Percentiles rank a stretch among this genome's conserved stretches.
These are phyloP conservation scores for Sclerospora graminicola DNA, from an alignment of 352 stramenopile species.

Conservation along the genomic window DNA sequence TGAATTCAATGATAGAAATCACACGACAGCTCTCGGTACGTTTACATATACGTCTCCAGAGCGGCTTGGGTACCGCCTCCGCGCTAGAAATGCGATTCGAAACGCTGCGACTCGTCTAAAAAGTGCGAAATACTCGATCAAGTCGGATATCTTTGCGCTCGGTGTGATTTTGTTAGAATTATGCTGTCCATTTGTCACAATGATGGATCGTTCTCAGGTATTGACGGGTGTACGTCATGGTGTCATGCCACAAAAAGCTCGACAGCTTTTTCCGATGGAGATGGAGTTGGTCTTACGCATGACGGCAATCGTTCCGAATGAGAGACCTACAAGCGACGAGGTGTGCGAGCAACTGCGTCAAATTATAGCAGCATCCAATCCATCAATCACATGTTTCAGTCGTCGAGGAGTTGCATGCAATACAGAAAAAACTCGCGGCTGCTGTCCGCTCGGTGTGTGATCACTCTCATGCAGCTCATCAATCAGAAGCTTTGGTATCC, in stretches of 20 bases:
- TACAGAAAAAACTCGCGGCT: conserved; percentile 45
- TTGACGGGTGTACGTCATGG: conserved; percentile 73
- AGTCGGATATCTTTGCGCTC: no score
- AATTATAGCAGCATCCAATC: no score
- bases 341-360: no score
- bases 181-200: no score
- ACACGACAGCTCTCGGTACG: no score
- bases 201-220: no score
- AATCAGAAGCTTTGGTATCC: conserved; percentile 49
- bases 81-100: conserved; percentile 23
- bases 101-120: no score
- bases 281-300: conserved; percentile 65
- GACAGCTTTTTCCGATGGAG: conserved; percentile 52
- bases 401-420: conserved; percentile 48
- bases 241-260: conserved; percentile 54
- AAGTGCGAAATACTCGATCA: no score
- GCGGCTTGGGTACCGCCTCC: conserved; percentile 51
- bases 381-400: conserved; percentile 28
- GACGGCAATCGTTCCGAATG: no score
- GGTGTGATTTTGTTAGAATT: no score
- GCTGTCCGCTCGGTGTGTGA: conserved; percentile 48
- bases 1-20: no score
- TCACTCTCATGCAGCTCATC: conserved; percentile 45
- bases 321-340: no score
- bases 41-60: conserved; percentile 23